Conservation (phyloP, 306 rosid species). For the Ochetophila trinervis region DNA sequence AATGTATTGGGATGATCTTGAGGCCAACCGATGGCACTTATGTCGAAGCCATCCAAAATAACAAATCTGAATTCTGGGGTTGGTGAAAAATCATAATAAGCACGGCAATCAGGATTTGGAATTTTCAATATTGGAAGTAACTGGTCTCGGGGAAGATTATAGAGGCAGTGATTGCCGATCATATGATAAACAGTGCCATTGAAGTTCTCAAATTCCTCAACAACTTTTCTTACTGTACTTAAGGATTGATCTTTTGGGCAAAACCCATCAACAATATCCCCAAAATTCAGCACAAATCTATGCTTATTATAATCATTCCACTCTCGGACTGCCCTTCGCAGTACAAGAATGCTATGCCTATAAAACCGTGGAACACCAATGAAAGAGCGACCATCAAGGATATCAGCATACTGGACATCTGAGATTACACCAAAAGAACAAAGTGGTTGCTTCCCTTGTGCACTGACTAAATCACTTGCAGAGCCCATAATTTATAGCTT, state of each 20-base stretch:
- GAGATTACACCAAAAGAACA: slow-evolving; percentile 87
- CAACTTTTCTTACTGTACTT: slow-evolving; percentile 51
- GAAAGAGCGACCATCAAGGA: slow-evolving; percentile 81
- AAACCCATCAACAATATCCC: slow-evolving; percentile 88
- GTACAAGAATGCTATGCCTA: slow-evolving; percentile 68
- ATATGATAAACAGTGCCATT: slow-evolving; percentile 69
- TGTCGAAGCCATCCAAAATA: slow-evolving; percentile 79
- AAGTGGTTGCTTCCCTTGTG: slow-evolving; percentile 49
- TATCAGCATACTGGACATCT: slow-evolving; percentile 86
- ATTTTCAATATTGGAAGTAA: slow-evolving; percentile 76
- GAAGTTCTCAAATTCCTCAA: slow-evolving; percentile 53
- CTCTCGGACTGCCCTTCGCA: slow-evolving; percentile 66
- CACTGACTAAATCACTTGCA: slow-evolving; percentile 24
- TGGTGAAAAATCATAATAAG: slow-evolving; percentile 83
- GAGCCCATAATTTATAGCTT: slow-evolving; percentile 49
- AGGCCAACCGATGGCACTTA: slow-evolving; percentile 93
- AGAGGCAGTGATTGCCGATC: slow-evolving; percentile 94
- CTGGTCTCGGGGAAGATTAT: slow-evolving; percentile 76
- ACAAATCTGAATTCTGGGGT: slow-evolving; percentile 64
- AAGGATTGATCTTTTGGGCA: slow-evolving; percentile 78
- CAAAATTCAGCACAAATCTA: slow-evolving; percentile 64
- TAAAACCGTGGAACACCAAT: slow-evolving; percentile 85
- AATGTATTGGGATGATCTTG: slow-evolving; percentile 56
- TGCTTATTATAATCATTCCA: slow-evolving; percentile 66
- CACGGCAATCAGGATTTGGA: slow-evolving; percentile 36